These are phyloP conservation scores for Scheffersomyces lignosus DNA, from an alignment of 805 yeast genomes.

Conservation along the genomic window DNA sequence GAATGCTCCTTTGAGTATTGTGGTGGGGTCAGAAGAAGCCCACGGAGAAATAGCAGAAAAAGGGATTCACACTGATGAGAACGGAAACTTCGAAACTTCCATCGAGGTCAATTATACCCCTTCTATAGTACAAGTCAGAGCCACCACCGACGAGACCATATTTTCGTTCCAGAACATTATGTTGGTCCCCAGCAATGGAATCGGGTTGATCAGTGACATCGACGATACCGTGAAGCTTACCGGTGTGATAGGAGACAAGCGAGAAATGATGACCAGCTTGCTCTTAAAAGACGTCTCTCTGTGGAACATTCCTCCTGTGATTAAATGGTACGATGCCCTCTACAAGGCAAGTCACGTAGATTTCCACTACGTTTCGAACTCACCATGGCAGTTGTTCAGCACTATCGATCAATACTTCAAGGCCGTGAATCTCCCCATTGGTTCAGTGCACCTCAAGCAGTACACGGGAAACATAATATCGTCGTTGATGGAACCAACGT, in stretches of 20 bases:
- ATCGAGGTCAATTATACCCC: conserved; percentile 63
- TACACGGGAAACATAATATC: conserved; percentile 81
- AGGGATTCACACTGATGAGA: conserved; percentile 53
- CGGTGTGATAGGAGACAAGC: conserved; percentile 86
- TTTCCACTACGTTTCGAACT: conserved; percentile 93
- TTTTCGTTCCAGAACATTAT: conserved; percentile 47
- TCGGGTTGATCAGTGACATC: conserved; percentile 82
- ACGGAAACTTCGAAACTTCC: conserved; percentile 63
- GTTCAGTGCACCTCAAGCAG: conserved; percentile 84
- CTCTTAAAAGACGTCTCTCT: conserved; percentile 62
- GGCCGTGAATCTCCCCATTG: conserved; percentile 62
- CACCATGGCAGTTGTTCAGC: conserved; percentile 87
- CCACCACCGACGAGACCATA: conserved; percentile 47
- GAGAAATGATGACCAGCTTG: conserved; percentile 77
- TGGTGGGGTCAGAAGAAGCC: conserved; percentile 51
- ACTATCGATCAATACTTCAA: conserved; percentile 58
- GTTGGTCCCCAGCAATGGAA: conserved; percentile 47
- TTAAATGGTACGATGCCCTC: conserved; percentile 67
- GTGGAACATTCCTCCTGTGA: conserved; percentile 76
- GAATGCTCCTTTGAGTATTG: conserved; percentile 51
- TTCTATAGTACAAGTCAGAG: conserved; percentile 51
- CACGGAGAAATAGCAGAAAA: conserved; percentile 22
- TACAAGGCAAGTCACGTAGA: conserved; percentile 44
- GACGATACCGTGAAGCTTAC: conserved; percentile 93
- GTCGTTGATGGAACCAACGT: conserved; percentile 83